Evolutionary conservation across 139 green algal genomes (phyloP), one percentile per base, ranked within the genome.

Genomic region (Yamagishiella unicocca): DNA sequence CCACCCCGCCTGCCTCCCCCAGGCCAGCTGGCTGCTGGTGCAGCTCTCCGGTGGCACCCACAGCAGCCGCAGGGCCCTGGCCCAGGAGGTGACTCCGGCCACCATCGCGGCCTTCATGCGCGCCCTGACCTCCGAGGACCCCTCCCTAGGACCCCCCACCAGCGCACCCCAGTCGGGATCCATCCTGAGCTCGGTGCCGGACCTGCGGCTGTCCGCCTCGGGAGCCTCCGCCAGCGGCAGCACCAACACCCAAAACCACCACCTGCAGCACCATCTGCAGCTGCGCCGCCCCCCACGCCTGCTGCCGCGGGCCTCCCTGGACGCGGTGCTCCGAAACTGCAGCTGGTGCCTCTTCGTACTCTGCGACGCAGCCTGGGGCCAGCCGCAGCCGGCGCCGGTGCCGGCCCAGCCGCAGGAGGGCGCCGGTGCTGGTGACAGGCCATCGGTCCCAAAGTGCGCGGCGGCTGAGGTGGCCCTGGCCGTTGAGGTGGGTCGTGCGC

Each of bases 281-380:
- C 71, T 0, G 10, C 25, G 55, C 9, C 43, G 22, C 42, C 61
- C 24, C 2, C 10, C 37, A 29, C n/a, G 8, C 22, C 29, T 33
- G 55, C 33, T 86, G 80, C 80, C 80, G 24, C 25, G 35, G 2
- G 43, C 80, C 0, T 7, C 22, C 5, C 31, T 66, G 21, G 80
- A 77, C 31, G 80, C 80, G 22, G 64, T 86, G 31, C 80, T 86
- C 10, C 80, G 80, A 6, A 86, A 86, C 66, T 86, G 80, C 80
- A 78, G 80, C 80, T 77, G 80, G 62, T 43, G 38, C 43, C 80
- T 86, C n/a, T 55, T 86, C 27, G 31, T 42, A 43, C 80, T 86
- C 2, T 68, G 62, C 24, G 80, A 86, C 24, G 43, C 42, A 17
- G 61, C 37, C 10, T 54, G 35, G 37, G 37, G 10, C 38, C 6